Evolutionary conservation across 768 basidiomycete species (phyloP).

Genomic region (Royoungia palumana): DNA sequence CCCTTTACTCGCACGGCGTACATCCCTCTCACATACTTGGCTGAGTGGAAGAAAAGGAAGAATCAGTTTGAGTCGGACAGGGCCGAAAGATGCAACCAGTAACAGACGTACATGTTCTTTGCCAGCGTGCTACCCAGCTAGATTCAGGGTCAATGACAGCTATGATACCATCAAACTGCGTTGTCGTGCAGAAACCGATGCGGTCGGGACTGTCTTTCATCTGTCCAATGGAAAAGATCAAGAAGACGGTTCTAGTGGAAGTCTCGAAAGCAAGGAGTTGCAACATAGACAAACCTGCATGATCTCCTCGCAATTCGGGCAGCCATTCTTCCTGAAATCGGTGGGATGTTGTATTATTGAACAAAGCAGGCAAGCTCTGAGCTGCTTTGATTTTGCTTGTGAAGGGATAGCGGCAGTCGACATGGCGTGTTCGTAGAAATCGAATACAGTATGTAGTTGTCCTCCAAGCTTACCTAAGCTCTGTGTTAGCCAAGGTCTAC

Average conservation of each 20-base stretch:
- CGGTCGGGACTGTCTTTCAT: slow-evolving; percentile 86
- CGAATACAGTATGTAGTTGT: too few species aligned
- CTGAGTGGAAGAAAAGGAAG: slow-evolving; percentile 37
- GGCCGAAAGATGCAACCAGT: neutral
- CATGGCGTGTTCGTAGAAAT: slow-evolving; percentile 18
- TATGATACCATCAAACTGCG: slow-evolving; percentile 90
- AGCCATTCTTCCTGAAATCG: slow-evolving; percentile 84
- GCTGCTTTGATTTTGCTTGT: slow-evolving; percentile 63
- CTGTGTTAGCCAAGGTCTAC: too few species aligned
- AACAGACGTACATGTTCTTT: slow-evolving; percentile 72
- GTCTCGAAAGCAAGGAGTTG: neutral
- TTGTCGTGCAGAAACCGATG: slow-evolving; percentile 82
- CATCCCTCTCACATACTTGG: slow-evolving; percentile 86
- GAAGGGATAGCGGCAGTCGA: slow-evolving; percentile 45
- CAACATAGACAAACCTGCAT: slow-evolving; percentile 71
- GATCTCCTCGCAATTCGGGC: slow-evolving; percentile 96
- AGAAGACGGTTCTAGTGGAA: neutral
- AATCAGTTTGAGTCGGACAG: slow-evolving; percentile 3
- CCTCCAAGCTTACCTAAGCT: too few species aligned
- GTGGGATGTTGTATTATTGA: slow-evolving; percentile 80
- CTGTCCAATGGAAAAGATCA: too few species aligned
- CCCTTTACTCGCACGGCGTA: slow-evolving; percentile 91
- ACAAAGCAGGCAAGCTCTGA: slow-evolving; percentile 91
- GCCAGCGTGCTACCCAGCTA: slow-evolving; percentile 97
- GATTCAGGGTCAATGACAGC: slow-evolving; percentile 80